Evolutionary conservation across 306 rosid genomes (phyloP), one percentile per base, ranked within the genome.

Genomic region (Lathyrus oleraceus): DNA sequence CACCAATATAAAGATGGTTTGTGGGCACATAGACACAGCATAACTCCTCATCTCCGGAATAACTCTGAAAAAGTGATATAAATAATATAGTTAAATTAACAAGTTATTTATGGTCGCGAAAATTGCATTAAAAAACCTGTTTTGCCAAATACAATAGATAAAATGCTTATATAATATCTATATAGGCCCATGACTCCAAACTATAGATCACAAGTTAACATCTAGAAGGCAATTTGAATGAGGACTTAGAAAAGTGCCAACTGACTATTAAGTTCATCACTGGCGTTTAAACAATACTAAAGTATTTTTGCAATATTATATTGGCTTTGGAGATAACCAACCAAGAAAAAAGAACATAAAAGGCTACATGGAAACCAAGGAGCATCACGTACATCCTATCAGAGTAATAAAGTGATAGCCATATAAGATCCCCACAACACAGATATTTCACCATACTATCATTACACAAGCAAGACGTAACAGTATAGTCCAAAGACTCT

Each of bases 21-120:
- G 98, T 92, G 67, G 98, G 98, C 75, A 92, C 98, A 71, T 92
- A 92, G 62, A 92, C 98, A 81, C 96, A 89, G 84, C 87, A 92
- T 51, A 92, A 84, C 80, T 89, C 93, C 83, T 92, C 98, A 49
- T 89, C 98, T 78, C 96, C 96, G 59, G 96, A 69, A 83, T 92
- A 92, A 67, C 43, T 88, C 98, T 92, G 76, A 32, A 57, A 74
- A 23, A 61, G 51, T 14, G 0, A 13, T 19, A 42, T 20, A 76
- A 49, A 17, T 28, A 30, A 47, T n/a, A n/a, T n/a, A n/a, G n/a
- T n/a, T n/a, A n/a, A n/a, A n/a, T 61, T 25, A 65, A 54, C 58
- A 65, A 70, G 35, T 39, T 16, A 19, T 51, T 54, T 38, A 28
- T 66, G 66, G 40, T 35, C 49, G 40, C 39, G 30, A 38, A 51